Conservation (phyloP, 148 eudicot species). For the Fagopyrum homotropicum region DNA sequence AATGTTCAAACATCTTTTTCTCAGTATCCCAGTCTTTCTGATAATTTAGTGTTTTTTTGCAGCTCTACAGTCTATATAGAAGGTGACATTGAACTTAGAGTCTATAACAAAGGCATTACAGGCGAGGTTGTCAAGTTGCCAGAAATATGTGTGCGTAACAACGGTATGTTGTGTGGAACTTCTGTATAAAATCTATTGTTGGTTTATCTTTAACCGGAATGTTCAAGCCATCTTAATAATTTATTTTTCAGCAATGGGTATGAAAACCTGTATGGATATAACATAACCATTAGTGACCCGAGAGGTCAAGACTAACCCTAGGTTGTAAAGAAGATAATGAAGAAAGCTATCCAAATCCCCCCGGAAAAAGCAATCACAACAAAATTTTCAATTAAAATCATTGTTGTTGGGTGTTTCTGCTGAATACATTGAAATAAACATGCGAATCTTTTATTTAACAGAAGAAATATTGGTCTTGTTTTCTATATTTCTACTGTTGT, state of each 20-base stretch:
- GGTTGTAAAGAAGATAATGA: background rate
- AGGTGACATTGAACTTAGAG: constrained; percentile 94
- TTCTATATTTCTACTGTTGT: background rate
- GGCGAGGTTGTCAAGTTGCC: constrained; percentile 72
- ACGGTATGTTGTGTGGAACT: constrained; percentile 46
- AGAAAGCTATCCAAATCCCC: background rate
- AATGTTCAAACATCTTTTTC: background rate
- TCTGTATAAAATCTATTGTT: background rate
- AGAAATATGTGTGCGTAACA: constrained; percentile 77
- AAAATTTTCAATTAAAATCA: background rate
- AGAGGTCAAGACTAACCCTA: background rate
- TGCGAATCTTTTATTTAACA: background rate
- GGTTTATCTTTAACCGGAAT: too few relatives aligned
- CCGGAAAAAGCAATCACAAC: background rate
- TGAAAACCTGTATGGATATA: background rate
- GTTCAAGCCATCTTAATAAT: background rate
- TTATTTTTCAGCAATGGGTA: background rate
- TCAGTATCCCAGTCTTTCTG: constrained; percentile 11
- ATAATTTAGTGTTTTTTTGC: constrained; percentile 24
- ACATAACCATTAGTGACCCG: background rate
- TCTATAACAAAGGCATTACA: constrained; percentile 74
- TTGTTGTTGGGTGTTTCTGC: too few relatives aligned
- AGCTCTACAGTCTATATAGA: constrained; percentile 94
- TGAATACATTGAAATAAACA: background rate
- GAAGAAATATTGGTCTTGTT: background rate